Base-by-base conservation (phyloP, 176 grass and related monocot species). In the Guadua angustifolia region DNA sequence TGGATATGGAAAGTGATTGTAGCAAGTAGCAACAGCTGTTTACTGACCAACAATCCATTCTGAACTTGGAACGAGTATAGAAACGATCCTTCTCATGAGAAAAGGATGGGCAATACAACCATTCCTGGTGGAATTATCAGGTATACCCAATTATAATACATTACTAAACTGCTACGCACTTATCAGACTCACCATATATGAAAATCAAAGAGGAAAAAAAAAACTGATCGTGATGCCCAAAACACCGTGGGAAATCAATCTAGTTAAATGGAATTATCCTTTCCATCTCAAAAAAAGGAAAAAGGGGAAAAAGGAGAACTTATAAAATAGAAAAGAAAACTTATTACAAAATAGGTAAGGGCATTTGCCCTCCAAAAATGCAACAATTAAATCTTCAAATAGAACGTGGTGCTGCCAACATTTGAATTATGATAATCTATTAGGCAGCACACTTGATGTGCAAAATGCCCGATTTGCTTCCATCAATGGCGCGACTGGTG, bases 401-500 rank as follows among this genome's bases (percentile, higher is more conserved):
- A 29, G 24, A 73, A 24, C 15, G 36, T 79, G 55, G 5, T 29
- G 6, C 25, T 25, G n/a, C 50, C 58, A 81, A 62, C 12, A 40
- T 83, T 60, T 78, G 80, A 66, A 79, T 36, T 18, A 67, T 43
- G 53, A 75, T n/a, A 40, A 67, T 45, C 38, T 33, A 65, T 72
- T 33, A 6, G 39, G 21, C 32, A 68, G 40, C 10, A 10, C 64
- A 62, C 56, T 56, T 53, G 50, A 33, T 9, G 19, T 53, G 9
- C 43, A 49, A 80, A 80, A 53, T 75, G 43, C 11, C 29, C 42
- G 5, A 26, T 22, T 19, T 61, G 69, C n/a, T 69, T 44, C 15
- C 4, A 45, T 94, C 80, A 92, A 83, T 92, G 88, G 56, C 79
- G 84, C 33, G 85, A 91, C 56, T 66, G 59, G 81, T 79, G 79